These are phyloP conservation scores for Aspergillus taichungensis DNA, from an alignment of 495 filamentous ascomycete genomes.

Conservation along the genomic window DNA sequence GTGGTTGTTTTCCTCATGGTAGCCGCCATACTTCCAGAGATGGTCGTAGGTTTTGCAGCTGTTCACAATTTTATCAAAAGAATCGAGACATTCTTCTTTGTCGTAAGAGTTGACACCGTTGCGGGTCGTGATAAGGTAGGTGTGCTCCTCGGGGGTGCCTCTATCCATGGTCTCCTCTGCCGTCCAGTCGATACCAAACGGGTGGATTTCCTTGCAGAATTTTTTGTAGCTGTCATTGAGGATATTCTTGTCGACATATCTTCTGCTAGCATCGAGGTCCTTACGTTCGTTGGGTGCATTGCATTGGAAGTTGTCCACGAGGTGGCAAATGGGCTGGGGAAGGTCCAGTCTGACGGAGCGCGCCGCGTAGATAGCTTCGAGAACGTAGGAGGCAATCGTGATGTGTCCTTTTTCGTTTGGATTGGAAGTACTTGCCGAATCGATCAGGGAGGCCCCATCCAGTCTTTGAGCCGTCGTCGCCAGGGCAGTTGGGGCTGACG, in stretches of 20 bases:
- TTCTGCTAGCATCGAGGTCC: neutral
- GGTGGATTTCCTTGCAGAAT: neutral
- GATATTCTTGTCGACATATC: neutral
- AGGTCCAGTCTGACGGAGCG: conserved; percentile 9
- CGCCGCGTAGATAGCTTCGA: conserved; percentile 4
- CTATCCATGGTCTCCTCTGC: conserved; percentile 2
- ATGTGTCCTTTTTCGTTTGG: conserved; percentile 15
- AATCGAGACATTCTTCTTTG: neutral
- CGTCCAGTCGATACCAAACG: neutral
- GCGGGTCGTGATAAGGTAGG: conserved; percentile 5
- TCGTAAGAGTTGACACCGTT: neutral
- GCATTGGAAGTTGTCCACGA: conserved; percentile 10
- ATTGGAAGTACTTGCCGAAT: conserved; percentile 18
- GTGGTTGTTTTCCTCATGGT: no score
- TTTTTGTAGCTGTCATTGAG: neutral
- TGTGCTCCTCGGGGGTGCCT: conserved; percentile 13
- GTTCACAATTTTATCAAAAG: neutral
- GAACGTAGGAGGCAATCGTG: conserved; percentile 14
- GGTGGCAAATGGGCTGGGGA: conserved; percentile 1
- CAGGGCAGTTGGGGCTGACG: neutral
- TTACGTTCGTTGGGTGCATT: no score
- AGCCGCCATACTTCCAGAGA: no score
- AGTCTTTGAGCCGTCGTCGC: neutral
- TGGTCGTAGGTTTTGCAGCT: neutral
- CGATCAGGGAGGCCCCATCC: conserved; percentile 11